Evolutionary conservation across 2,329 filamentous ascomycete genomes (phyloP), one percentile per base, ranked within the genome.

Genomic region (Pleurostoma richardsiae): DNA sequence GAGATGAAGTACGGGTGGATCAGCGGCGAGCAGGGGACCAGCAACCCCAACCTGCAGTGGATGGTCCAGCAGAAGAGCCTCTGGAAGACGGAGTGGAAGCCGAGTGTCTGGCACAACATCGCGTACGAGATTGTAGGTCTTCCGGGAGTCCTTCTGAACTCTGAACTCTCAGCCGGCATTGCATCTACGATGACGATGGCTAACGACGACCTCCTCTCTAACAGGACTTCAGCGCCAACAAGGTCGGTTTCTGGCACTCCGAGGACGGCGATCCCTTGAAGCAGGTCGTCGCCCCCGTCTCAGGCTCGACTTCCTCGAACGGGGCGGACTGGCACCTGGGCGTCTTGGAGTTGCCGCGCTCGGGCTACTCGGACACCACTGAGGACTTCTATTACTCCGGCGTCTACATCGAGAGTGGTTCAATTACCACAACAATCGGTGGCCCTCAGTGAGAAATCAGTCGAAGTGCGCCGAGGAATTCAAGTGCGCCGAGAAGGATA

Each of bases 331-430:
- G 83, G 82, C 85, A 90, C 65, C 64, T 90, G 41, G 85, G 85
- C 48, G 79, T 86, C 28, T 69, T 88, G 45, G 79, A 86, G 53
- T 69, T 88, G 46, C 79, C 83, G 10, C 71, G 78, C 19, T 66
- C 68, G 31, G 79, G 80, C 1, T 76, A 77, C 42, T 62, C 73
- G 41, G 76, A 80, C 38, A 61, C 59, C 4, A 68, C 62, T 36
- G 85, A 88, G 69, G 84, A 88, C 58, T 83, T 83, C 70, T 87
- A 80, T 62, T 88, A 86, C 67, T 83, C 79, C 4, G 84, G 85
- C 6, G 80, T 87, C 4, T 89, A 86, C 56, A 73, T 88, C 42
- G 85, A 89, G 72, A 73, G 68, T 41, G 82, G 79, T 19, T 36
- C 33, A 36, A 36, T 36, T n/a, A 36, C 33, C 8, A 36, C 33